Evolutionary conservation across 1,284 basidiomycete genomes (phyloP).

Genomic region (Cutaneotrichosporon sp.): DNA sequence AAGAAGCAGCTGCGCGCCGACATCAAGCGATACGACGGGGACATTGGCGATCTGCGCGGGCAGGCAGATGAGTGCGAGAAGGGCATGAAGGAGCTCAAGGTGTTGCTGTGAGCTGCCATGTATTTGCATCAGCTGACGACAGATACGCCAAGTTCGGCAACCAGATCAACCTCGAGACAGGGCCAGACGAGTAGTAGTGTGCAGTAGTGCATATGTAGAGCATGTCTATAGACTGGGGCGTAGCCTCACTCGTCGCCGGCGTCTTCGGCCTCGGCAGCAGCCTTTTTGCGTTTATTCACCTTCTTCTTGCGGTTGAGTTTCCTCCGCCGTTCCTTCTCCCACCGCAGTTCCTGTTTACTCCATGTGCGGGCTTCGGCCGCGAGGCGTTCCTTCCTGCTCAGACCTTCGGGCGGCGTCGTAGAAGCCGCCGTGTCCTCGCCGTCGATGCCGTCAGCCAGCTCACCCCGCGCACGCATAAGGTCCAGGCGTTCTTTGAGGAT

Average conservation of each 20-base stretch:
- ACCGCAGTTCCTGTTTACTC: slow-evolving; percentile 40
- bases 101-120: slow-evolving; percentile 53
- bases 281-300: slow-evolving; percentile 34
- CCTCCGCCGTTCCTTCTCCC: slow-evolving; percentile 43
- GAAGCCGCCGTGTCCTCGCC: too few species aligned
- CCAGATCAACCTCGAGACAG: slow-evolving; percentile 79
- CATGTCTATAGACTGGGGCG: not conserved
- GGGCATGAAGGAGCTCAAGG: slow-evolving; percentile 86
- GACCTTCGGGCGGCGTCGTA: not conserved
- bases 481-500: slow-evolving; percentile 45
- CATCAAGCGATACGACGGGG: slow-evolving; percentile 56
- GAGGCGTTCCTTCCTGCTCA: slow-evolving; percentile 23
- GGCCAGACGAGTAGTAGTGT: slow-evolving; percentile 24
- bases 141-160: slow-evolving; percentile 85
- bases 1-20: slow-evolving; percentile 70
- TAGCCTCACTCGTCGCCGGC: not conserved
- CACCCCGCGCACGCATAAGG: slow-evolving; percentile 27
- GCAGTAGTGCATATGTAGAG: not conserved
- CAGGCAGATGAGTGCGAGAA: slow-evolving; percentile 68
- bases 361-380: slow-evolving; percentile 19
- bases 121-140: not conserved
- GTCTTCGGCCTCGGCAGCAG: slow-evolving; percentile 5
- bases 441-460: not conserved
- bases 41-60: slow-evolving; percentile 57
- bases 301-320: slow-evolving; percentile 46